Evolutionary conservation across 116 monocot genomes (phyloP), one percentile per base, ranked within the genome.

Genomic region (Dioscorea cayenensis): DNA sequence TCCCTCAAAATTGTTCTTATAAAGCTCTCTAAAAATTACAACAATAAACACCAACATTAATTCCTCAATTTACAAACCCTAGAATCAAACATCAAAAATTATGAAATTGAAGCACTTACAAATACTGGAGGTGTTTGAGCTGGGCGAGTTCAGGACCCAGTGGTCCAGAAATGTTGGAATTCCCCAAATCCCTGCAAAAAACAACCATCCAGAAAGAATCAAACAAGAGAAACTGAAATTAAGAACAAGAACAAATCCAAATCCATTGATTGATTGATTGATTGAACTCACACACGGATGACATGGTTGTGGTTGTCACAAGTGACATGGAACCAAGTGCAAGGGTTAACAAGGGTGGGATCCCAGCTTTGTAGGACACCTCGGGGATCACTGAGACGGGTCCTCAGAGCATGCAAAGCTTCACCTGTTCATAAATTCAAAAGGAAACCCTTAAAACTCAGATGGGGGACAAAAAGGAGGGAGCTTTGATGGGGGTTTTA

Each of bases 321-420:
- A 71, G 92, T 92, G 71, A 95, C 83, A 67, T 95, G 95, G 79
- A 92, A 95, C 92, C 95, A 95, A 66, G 89, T 95, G 80, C 92
- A 95, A 43, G 95, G 92, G 80, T 91, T 91, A 63, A 95, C 95
- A 38, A 95, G 89, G 50, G 89, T 92, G 16, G 87, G 92, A 52
- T 85, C 73, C 58, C 66, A 65, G 23, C 29, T 66, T 55, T 52
- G 28, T 16, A 51, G 49, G 28, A 51, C 49, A 8, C 19, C 32
- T 60, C 51, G 81, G 17, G 96, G 96, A 66, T 96, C 96, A 43
- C 76, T 74, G 9, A 96, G 78, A 64, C 78, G 79, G 20, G 83
- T 58, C 60, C 87, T 72, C 43, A 92, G 55, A 16, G 86, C 67
- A 65, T 85, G 80, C 22, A 96, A 68, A 8, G 92, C 96, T 62